phyloP scores from a whole-genome alignment of 257 asterid species.

The Verbena officinalis region DNA sequence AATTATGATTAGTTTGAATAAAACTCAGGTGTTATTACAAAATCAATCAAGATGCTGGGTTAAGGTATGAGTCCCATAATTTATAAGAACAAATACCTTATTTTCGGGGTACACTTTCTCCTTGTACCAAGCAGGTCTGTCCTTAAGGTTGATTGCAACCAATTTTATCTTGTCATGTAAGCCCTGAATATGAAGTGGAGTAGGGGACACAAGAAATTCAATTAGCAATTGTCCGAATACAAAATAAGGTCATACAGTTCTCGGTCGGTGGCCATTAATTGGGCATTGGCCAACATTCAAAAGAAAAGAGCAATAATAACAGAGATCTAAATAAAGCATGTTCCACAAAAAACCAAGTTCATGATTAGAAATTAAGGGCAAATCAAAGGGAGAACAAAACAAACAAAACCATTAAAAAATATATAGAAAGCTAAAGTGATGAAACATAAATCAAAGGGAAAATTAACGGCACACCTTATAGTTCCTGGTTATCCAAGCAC shows the following conservation, averaged over 20 bases:
- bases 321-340: not conserved
- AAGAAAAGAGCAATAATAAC: not conserved
- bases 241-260: not conserved
- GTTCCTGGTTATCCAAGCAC: conserved; percentile 74
- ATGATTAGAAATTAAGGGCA: not conserved
- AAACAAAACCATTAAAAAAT: not conserved
- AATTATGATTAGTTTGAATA: not conserved
- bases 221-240: not conserved
- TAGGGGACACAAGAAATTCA: conserved; percentile 12
- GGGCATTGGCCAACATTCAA: not conserved
- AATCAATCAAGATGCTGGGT: conserved; percentile 3
- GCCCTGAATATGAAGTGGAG: conserved; percentile 45
- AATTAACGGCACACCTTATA: conserved; percentile 49
- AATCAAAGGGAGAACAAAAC: not conserved
- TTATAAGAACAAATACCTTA: conserved; percentile 39
- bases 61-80: not conserved
- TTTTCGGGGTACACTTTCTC: conserved; percentile 66
- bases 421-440: not conserved
- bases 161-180: conserved; percentile 56
- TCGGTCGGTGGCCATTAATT: too few relatives aligned
- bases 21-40: not conserved
- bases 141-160: conserved; percentile 56
- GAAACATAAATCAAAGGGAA: not conserved
- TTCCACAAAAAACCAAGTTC: not conserved
- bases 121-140: conserved; percentile 71